Evolutionary conservation across 73 alveolate genomes (phyloP).

Genomic region (Paramecium biaurelia): DNA sequence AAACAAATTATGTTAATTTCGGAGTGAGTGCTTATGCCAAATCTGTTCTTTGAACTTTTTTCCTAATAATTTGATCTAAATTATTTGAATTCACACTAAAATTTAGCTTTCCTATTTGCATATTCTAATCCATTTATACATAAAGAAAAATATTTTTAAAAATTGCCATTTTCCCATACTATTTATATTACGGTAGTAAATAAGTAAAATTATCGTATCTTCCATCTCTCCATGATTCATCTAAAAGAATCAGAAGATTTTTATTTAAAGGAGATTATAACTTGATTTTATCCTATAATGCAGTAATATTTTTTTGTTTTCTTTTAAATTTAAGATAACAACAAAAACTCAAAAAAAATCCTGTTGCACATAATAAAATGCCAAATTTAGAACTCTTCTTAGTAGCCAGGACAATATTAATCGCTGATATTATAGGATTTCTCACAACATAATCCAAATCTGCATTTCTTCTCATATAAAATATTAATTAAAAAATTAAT

Average conservation of each 20-base stretch:
- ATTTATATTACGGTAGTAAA: neutral
- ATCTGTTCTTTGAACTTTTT: neutral
- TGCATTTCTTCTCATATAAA: conserved; percentile 28
- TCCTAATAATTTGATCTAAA: neutral
- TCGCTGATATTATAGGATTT: neutral
- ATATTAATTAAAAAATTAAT: neutral
- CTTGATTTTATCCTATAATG: neutral
- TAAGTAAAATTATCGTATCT: neutral
- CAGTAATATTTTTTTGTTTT: neutral
- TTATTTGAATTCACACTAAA: neutral
- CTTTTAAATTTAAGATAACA: neutral
- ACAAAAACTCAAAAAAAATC: neutral
- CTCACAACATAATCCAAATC: neutral
- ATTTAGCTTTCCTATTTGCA: neutral
- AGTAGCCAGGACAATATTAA: neutral
- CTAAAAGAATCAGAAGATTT: neutral
- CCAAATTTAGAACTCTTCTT: neutral
- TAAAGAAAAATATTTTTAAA: neutral
- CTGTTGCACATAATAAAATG: neutral
- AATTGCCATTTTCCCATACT: neutral
- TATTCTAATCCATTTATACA: neutral
- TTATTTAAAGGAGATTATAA: neutral
- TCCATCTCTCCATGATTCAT: neutral
- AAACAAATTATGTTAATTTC: neutral
- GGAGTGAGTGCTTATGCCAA: neutral